Evolutionary conservation across 345 rosid genomes (phyloP), one percentile per base, ranked within the genome.

Genomic region (Cardamine resedifolia): DNA sequence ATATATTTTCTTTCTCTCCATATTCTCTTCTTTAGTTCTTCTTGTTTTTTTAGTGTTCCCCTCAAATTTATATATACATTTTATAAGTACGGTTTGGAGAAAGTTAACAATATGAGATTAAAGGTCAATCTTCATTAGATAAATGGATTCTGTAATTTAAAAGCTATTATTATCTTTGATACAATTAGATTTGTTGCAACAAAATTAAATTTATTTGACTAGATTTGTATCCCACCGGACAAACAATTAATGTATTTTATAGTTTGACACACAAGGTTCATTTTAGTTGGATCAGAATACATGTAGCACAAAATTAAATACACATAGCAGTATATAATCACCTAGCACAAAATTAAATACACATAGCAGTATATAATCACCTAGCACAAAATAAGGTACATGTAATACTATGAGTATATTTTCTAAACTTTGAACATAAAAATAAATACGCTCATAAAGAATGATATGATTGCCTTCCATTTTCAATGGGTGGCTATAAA

Each of bases 1-100:
- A n/a, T 14, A 48, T 45, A 81, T 12, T 64, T 72, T 86, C 16
- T 58, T 80, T 2, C 81, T 84, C 23, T 77, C 83, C 85, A 83
- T 85, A 21, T 39, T 39, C 19, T 39, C 44, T 39, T 38, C 5
- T 38, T 38, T 1, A 12, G 3, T 28, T 65, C 49, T 55, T 26
- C 23, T 47, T 23, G 10, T 8, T 6, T 15, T 9, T 14, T 38
- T 38, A 19, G 2, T 12, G 6, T n/a, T 36, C 4, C 28, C 26
- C 10, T 5, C 3, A 10, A 3, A 16, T 36, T 10, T 11, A 38
- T 38, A 14, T 38, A 12, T 38, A 12, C 3, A 11, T 10, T 36
- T 38, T 11, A 38, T 38, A 38, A 38, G 43, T 10, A 14, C 11
- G 12, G 15, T 11, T 38, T 38, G 5, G 15, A 38, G 2, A 38